These are phyloP conservation scores for Hura crepitans DNA, from an alignment of 441 rosid species.

Conservation along the genomic window DNA sequence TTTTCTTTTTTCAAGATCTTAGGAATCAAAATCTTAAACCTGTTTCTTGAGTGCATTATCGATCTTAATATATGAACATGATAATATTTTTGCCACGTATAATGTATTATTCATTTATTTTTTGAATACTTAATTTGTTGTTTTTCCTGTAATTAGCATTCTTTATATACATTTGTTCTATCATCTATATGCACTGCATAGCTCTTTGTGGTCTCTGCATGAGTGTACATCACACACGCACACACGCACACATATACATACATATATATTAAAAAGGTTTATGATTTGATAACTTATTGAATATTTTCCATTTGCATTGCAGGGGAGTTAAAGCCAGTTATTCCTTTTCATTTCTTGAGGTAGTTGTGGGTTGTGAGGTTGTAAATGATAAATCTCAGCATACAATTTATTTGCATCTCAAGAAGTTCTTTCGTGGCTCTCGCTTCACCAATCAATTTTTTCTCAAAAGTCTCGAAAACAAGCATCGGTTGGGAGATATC, in stretches of 20 bases:
- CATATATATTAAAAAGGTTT: not conserved
- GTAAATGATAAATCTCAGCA: slow-evolving; percentile 36
- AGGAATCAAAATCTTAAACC: not conserved
- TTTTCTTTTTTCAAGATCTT: not conserved
- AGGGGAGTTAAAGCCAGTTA: slow-evolving; percentile 76
- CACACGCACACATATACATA: too few species aligned
- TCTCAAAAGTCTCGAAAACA: slow-evolving; percentile 57
- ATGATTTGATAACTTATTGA: slow-evolving; percentile 21
- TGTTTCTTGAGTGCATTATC: not conserved
- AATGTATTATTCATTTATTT: too few species aligned
- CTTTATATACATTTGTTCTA: not conserved
- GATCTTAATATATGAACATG: slow-evolving; percentile 1
- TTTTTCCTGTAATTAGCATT: not conserved
- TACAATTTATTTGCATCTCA: slow-evolving; percentile 72
- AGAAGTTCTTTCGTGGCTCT: slow-evolving; percentile 80
- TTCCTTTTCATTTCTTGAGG: slow-evolving; percentile 79
- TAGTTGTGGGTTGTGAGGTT: slow-evolving; percentile 75
- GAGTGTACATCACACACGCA: too few species aligned
- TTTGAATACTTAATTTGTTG: not conserved
- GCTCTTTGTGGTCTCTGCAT: not conserved
- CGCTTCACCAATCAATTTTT: slow-evolving; percentile 73
- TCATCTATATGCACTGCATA: not conserved
- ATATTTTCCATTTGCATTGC: slow-evolving; percentile 25
- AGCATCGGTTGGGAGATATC: slow-evolving; percentile 61
- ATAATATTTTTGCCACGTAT: slow-evolving; percentile 2